These are phyloP conservation scores for Acer yangbiense DNA, from an alignment of 345 rosid genomes.

Conservation along the genomic window DNA sequence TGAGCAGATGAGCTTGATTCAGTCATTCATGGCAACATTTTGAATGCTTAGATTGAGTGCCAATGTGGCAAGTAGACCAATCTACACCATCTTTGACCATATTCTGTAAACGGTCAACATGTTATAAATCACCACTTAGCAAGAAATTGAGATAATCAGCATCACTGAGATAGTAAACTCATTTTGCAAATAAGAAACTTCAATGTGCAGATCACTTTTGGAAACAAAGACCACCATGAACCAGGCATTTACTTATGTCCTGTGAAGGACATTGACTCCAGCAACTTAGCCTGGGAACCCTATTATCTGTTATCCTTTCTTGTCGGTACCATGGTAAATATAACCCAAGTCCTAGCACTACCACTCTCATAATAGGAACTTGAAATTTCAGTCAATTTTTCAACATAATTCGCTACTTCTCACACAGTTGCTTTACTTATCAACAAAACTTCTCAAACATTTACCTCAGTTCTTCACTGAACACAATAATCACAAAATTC, in stretches of 20 bases:
- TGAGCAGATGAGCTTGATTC: neutral
- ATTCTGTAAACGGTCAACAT: neutral
- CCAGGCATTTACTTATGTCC: neutral
- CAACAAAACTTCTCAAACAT: neutral
- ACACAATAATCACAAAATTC: neutral
- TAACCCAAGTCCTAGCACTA: neutral
- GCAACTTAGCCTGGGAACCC: neutral
- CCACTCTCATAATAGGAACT: neutral
- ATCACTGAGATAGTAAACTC: neutral
- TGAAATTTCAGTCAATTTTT: neutral
- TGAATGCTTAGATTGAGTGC: neutral
- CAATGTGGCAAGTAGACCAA: neutral
- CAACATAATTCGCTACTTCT: neutral
- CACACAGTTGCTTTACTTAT: neutral
- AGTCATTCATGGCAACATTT: constrained; percentile 1
- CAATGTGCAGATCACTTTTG: neutral
- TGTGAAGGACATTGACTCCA: neutral
- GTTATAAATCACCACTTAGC: neutral
- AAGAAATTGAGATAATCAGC: neutral
- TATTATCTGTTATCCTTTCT: neutral
- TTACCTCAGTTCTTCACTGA: neutral
- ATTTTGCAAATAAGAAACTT: neutral
- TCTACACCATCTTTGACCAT: neutral
- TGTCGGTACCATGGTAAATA: no score
- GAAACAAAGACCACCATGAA: neutral